phyloP scores from a whole-genome alignment of 1,284 basidiomycete genomes.

The Xerocomus nothofagi region DNA sequence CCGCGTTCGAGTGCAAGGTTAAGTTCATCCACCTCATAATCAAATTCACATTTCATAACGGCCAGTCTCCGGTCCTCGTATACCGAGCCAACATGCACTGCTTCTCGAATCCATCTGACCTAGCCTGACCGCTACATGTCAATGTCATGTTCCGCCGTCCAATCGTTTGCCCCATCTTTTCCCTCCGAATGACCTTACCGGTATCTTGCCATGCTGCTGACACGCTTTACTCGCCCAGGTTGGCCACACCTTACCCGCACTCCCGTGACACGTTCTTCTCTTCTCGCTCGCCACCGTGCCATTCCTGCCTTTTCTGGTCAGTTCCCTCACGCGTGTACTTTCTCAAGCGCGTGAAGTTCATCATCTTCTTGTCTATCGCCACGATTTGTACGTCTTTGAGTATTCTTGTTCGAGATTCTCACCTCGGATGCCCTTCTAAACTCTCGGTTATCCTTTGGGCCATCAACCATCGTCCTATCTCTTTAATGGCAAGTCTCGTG shows the following conservation, averaged over 20 bases:
- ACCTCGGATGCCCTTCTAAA: constrained; percentile 18
- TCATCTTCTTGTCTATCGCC: constrained; percentile 32
- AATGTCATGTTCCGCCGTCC: constrained; percentile 28
- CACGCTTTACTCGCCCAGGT: constrained; percentile 49
- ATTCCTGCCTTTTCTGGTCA: constrained; percentile 53
- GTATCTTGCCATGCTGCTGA: constrained; percentile 58
- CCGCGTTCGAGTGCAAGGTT: constrained; percentile 38
- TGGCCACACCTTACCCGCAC: constrained; percentile 61
- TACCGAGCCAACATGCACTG: constrained; percentile 28
- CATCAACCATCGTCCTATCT: constrained; percentile 17
- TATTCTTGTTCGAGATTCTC: constrained; percentile 38
- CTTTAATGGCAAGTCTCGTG: constrained; percentile 31
- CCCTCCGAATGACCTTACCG: constrained; percentile 52
- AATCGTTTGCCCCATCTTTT: constrained; percentile 48
- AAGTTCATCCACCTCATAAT: constrained; percentile 38
- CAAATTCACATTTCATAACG: constrained; percentile 40
- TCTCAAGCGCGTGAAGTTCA: constrained; percentile 30
- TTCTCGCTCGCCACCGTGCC: constrained; percentile 47
- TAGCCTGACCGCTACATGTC: constrained; percentile 22
- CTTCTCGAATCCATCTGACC: constrained; percentile 33
- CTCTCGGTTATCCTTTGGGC: constrained; percentile 31
- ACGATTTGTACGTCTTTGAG: constrained; percentile 40
- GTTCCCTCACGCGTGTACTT: constrained; percentile 42
- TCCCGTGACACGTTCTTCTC: constrained; percentile 53
- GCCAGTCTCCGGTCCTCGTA: constrained; percentile 36